A percentile compares a stretch with the other conserved stretches of the same genome.
Evolutionary conservation across 177 flowering plant genomes (phyloP).

Genomic region (Tripterygium wilfordii): DNA sequence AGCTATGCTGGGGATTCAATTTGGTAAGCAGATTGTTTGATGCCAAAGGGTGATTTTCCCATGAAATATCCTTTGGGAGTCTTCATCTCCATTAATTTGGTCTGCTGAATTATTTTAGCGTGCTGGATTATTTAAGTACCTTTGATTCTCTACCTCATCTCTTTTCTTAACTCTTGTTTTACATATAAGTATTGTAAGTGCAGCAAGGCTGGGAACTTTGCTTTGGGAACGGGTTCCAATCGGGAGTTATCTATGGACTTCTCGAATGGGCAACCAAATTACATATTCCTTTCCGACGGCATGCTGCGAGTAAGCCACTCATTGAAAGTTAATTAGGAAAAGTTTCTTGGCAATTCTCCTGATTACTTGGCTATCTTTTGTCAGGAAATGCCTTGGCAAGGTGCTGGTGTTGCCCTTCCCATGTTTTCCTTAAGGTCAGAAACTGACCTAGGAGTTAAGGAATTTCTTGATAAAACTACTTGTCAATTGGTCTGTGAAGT

Average conservation of each 20-base stretch:
- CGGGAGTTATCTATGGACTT: conserved; percentile 53
- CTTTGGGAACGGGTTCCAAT: conserved; percentile 58
- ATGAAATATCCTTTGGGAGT: conserved; percentile 76
- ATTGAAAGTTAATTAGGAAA: too few relatives aligned
- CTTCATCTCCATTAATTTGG: conserved; percentile 2
- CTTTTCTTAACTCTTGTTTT: conserved; percentile 49
- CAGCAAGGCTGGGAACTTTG: conserved; percentile 36
- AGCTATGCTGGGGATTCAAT: conserved; percentile 65
- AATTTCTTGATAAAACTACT: conserved; percentile 94
- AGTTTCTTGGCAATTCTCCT: too few relatives aligned
- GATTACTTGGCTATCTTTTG: too few relatives aligned
- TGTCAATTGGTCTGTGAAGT: conserved; percentile 87
- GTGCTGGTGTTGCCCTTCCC: conserved; percentile 94
- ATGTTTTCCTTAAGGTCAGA: conserved; percentile 93
- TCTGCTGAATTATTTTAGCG: neutral
- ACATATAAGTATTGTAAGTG: conserved; percentile 79
- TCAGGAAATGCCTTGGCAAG: conserved; percentile 94
- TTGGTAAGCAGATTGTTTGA: conserved; percentile 69
- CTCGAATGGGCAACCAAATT: conserved; percentile 36
- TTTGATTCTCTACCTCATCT: neutral
- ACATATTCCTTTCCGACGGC: conserved; percentile 78
- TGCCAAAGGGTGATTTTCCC: conserved; percentile 65
- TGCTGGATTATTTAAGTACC: too few relatives aligned
- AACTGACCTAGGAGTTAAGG: conserved; percentile 92
- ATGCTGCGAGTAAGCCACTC: conserved; percentile 58